Evolutionary conservation across 257 asterid genomes (phyloP), one percentile per base, ranked within the genome.

Genomic region (Nyctanthes arbortristis): DNA sequence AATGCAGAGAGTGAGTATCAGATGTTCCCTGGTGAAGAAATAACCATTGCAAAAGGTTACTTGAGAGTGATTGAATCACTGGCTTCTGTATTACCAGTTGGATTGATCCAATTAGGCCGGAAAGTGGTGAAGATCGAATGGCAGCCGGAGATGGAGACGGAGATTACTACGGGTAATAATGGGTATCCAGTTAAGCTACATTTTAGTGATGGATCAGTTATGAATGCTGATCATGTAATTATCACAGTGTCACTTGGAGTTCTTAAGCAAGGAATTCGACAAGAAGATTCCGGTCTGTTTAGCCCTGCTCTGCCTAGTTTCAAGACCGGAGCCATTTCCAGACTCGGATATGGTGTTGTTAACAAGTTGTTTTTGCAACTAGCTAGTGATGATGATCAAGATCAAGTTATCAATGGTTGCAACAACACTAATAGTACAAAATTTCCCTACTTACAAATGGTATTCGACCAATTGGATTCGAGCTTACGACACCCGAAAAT

Each of bases 241-340:
- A 76, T 90, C 5, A 92, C 98, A 0, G 97, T 88, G 30, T 90
- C 98, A 0, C 87, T 90, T 0, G 98, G 98, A 0, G 97, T 90
- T 34, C 80, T 90, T 2, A 92, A 92, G 35, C 74, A 60, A 0
- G 98, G 96, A 30, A 78, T 79, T 61, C 31, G 40, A 13, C 76
- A 75, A 32, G 95, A 75, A 32, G 95, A 78, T 29, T 67, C 71
- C 0, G 47, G 67, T 2, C 0, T 92, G 69, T 93, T 93, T 78
- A 67, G 69, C n/a, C 97, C 98, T 7, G 83, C 89, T 1, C 80
- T 93, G 10, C 98, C 98, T 3, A 24, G 14, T 57, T 81, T 64
- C n/a, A 93, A 93, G 67, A 56, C 69, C 0, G 43, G 72, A 14
- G 98, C 98, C 3, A 93, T 93, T 57, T 67, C 93, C 0, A 81